Evolutionary conservation across 2,329 filamentous ascomycete species (phyloP), one percentile per base, ranked within the genome.

Genomic region (Coniella vitis): DNA sequence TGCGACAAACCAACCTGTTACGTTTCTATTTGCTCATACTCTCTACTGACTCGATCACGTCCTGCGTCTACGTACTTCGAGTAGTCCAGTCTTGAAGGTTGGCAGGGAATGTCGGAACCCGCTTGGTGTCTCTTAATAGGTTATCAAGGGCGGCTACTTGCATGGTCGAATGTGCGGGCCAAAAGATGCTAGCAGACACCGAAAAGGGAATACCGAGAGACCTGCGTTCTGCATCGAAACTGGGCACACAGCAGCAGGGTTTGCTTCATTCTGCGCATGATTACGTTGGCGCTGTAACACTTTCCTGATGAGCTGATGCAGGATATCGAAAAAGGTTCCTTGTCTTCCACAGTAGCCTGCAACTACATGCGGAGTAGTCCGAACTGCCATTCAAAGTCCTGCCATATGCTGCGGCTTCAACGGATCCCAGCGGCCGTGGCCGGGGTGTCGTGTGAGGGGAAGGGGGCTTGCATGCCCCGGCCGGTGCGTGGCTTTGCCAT

Each of bases 11-110:
- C 20, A 10, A 38, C 17, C 20, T 38, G 35, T 48, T 51, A 51
- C 49, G 45, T 51, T 44, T 51, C 29, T 40, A 51, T 51, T 48
- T 48, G 45, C 38, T 51, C 35, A 51, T 47, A 29, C 20, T 44
- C 37, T 31, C 39, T 36, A 41, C 20, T 25, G 21, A 21, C 8
- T 16, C 21, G 22, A 10, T 29, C 10, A 29, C 25, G 25, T 29
- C 25, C 10, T 29, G 25, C 10, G 25, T 29, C 10, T 4, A 7
- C n/a, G 16, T 32, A n/a, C n/a, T n/a, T n/a, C n/a, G n/a, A n/a
- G n/a, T n/a, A n/a, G n/a, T n/a, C n/a, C n/a, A n/a, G n/a, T n/a
- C n/a, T n/a, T n/a, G n/a, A n/a, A n/a, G n/a, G n/a, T n/a, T n/a
- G n/a, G n/a, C n/a, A n/a, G n/a, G n/a, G n/a, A n/a, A n/a, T n/a